These are phyloP conservation scores for Aspergillus terreus DNA, from an alignment of 2,329 filamentous ascomycete genomes.

Conservation along the genomic window DNA sequence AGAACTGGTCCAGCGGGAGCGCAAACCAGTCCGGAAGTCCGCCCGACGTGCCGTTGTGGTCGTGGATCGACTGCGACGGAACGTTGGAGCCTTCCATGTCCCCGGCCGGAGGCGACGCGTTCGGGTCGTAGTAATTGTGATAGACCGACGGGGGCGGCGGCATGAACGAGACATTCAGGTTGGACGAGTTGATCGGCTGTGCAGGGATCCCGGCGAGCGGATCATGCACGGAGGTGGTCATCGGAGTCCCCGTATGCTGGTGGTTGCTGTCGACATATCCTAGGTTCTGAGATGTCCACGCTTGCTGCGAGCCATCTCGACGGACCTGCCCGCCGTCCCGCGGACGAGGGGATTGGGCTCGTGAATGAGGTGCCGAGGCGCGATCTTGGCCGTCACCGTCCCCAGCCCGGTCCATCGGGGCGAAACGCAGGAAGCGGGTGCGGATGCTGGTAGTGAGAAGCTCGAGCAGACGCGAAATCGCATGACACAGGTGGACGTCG, in stretches of 20 bases:
- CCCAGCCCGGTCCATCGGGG: constrained; percentile 47
- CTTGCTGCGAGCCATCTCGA: constrained; percentile 22
- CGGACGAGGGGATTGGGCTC: constrained; percentile 34
- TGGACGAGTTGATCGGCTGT: constrained; percentile 43
- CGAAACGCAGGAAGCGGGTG: constrained; percentile 55
- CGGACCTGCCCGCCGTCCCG: constrained; percentile 25
- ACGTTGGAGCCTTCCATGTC: constrained; percentile 27
- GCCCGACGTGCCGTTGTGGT: constrained; percentile 23
- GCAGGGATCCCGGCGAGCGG: constrained; percentile 43
- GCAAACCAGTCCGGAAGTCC: constrained; percentile 57
- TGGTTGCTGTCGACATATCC: constrained; percentile 26
- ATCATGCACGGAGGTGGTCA: constrained; percentile 30
- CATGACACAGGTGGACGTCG: constrained; percentile 61
- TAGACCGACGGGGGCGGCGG: constrained; percentile 45
- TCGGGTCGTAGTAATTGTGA: constrained; percentile 42
- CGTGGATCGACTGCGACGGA: constrained; percentile 27
- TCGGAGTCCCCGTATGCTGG: constrained; percentile 15
- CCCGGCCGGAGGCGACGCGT: constrained; percentile 29
- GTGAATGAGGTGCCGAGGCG: constrained; percentile 30
- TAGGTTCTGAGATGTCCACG: constrained; percentile 23
- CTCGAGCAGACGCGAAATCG: constrained; percentile 59
- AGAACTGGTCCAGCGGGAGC: constrained; percentile 58
- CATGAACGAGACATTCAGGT: constrained; percentile 46
- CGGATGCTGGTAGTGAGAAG: constrained; percentile 57
- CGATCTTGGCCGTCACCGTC: constrained; percentile 38